These are phyloP conservation scores for Blastobotrys proliferans DNA, from an alignment of 1,139 yeast species.

Conservation along the genomic window DNA sequence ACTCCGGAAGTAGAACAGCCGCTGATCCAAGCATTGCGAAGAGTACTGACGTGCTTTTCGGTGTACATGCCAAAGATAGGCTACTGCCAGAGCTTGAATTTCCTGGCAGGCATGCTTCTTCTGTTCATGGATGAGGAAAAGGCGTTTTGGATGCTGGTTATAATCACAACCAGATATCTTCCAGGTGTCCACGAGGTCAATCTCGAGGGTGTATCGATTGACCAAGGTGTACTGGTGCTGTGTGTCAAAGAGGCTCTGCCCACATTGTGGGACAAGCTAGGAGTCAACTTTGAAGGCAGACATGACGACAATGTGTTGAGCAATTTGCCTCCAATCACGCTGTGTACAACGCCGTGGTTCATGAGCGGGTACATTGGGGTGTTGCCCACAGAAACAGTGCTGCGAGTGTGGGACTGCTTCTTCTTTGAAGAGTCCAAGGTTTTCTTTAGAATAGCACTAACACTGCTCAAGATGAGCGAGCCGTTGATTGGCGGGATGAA, in stretches of 20 bases:
- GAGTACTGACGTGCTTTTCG: constrained; percentile 82
- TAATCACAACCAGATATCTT: constrained; percentile 75
- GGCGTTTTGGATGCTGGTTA: constrained; percentile 94
- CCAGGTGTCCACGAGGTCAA: constrained; percentile 91
- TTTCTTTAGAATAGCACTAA: constrained; percentile 74
- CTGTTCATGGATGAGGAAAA: constrained; percentile 84
- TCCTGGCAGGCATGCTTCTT: constrained; percentile 78
- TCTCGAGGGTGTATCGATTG: constrained; percentile 90
- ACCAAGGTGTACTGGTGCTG: constrained; percentile 90
- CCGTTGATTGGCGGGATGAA: constrained; percentile 47
- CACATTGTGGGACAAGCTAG: constrained; percentile 61
- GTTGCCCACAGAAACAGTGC: constrained; percentile 79
- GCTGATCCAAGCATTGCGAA: constrained; percentile 65
- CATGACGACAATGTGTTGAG: constrained; percentile 61
- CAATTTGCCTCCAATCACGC: constrained; percentile 81
- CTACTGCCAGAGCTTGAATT: constrained; percentile 91
- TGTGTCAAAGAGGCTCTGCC: constrained; percentile 84
- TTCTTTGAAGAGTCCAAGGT: constrained; percentile 91
- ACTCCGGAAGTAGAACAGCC: constrained; percentile 46
- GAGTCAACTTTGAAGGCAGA: constrained; percentile 37
- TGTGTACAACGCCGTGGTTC: constrained; percentile 96
- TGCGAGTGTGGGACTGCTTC: constrained; percentile 90
- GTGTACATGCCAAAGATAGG: constrained; percentile 87
- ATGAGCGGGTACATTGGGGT: constrained; percentile 91
- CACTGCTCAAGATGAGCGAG: constrained; percentile 75